These are phyloP conservation scores for Melanopsichium pennsylvanicum DNA, from an alignment of 1,284 basidiomycete species.

Conservation along the genomic window DNA sequence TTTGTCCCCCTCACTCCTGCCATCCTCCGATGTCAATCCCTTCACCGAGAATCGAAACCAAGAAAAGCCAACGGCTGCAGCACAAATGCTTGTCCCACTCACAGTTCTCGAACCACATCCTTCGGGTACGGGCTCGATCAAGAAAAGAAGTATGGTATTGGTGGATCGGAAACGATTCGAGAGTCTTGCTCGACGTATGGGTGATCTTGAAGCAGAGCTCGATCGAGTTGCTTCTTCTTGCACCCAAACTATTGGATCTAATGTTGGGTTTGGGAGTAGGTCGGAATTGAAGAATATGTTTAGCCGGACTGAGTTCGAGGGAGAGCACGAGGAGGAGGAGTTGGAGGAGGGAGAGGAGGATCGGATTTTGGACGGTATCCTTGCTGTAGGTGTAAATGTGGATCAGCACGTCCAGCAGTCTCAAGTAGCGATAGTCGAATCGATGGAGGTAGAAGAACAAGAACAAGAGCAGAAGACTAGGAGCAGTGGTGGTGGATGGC, in stretches of 20 bases:
- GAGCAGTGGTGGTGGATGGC: background rate
- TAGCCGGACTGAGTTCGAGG: background rate
- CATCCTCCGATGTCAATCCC: too few relatives aligned
- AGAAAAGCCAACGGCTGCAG: too few relatives aligned
- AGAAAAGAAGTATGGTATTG: conserved; percentile 55
- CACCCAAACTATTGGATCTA: background rate
- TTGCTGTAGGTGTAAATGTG: conserved; percentile 1
- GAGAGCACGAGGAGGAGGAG: background rate
- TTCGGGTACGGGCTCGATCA: conserved; percentile 53
- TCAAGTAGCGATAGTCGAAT: background rate
- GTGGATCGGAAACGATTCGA: conserved; percentile 57
- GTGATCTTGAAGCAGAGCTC: conserved; percentile 40
- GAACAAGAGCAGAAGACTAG: too few relatives aligned
- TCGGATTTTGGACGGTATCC: conserved; percentile 10
- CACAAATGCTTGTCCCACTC: conserved; percentile 44
- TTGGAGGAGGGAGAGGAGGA: background rate
- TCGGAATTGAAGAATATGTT: conserved; percentile 21
- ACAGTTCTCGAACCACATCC: conserved; percentile 46
- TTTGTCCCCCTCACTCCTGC: too few relatives aligned
- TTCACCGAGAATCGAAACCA: too few relatives aligned
- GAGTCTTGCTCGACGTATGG: conserved; percentile 51
- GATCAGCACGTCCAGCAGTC: background rate
- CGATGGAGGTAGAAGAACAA: too few relatives aligned
- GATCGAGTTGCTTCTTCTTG: conserved; percentile 1
- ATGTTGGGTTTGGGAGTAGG: background rate